A percentile compares a stretch with the other conserved stretches of the same genome.
Conservation (phyloP, 495 filamentous ascomycete species). For the Penicillium cataractarum region DNA sequence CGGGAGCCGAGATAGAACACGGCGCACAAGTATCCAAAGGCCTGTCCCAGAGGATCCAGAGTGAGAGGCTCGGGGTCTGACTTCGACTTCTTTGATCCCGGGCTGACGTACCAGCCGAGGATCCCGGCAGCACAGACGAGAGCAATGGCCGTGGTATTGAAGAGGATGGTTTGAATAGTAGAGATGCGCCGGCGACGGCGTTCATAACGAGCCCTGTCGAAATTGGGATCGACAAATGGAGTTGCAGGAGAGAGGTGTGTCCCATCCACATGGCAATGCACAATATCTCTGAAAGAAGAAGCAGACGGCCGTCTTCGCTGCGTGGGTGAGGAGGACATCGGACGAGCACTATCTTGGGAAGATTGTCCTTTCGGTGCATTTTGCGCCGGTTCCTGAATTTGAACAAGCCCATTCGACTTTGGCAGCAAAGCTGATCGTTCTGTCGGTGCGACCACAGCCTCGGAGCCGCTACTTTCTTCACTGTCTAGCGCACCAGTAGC, state of each 20-base stretch:
- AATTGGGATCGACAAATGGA: slow-evolving; percentile 57
- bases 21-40: slow-evolving; percentile 87
- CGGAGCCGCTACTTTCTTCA: slow-evolving; percentile 16
- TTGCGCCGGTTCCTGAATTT: slow-evolving; percentile 15
- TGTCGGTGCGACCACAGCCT: slow-evolving; percentile 28
- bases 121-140: slow-evolving; percentile 83
- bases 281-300: slow-evolving; percentile 36
- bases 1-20: slow-evolving; percentile 85
- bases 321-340: slow-evolving; percentile 12
- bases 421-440: slow-evolving; percentile 40
- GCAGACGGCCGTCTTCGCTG: slow-evolving; percentile 34
- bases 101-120: slow-evolving; percentile 80
- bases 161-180: slow-evolving; percentile 62
- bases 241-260: slow-evolving; percentile 81
- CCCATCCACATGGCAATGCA: slow-evolving; percentile 51
- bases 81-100: slow-evolving; percentile 30
- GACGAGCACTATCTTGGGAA: slow-evolving; percentile 11
- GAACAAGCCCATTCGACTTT: slow-evolving; percentile 26
- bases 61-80: slow-evolving; percentile 44
- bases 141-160: slow-evolving; percentile 71
- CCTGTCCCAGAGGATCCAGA: slow-evolving; percentile 77
- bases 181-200: slow-evolving; percentile 34
- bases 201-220: slow-evolving; percentile 18
- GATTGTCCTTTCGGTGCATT: slow-evolving; percentile 11
- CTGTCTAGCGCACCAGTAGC: slow-evolving; percentile 18